Percentiles rank a stretch among this genome's conserved stretches.
Evolutionary conservation across 345 rosid species (phyloP).

Genomic region (Citrus trifoliata): DNA sequence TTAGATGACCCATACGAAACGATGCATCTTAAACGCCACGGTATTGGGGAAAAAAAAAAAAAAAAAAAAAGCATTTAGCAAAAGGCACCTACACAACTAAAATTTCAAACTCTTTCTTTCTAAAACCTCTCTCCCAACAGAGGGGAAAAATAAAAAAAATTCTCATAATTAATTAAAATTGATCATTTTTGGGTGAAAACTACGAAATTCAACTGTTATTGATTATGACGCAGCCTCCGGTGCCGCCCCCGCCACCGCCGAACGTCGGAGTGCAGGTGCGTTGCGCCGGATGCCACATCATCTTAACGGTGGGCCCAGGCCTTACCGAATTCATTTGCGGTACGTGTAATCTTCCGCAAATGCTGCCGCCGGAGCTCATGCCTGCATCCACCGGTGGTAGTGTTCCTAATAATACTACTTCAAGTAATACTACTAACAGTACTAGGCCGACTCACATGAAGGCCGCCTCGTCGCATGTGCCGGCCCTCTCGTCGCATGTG

Average conservation of each 20-base stretch:
- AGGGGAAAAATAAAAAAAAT: neutral
- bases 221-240: conserved; percentile 75
- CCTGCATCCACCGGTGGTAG: conserved; percentile 19
- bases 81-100: neutral
- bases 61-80: neutral
- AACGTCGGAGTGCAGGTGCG: conserved; percentile 78
- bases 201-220: neutral
- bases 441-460: neutral
- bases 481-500: conserved; percentile 59
- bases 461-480: conserved; percentile 36
- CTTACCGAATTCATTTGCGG: conserved; percentile 79
- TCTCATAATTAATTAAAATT: neutral
- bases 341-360: conserved; percentile 85
- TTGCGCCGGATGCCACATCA: conserved; percentile 90
- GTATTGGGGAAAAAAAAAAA: neutral
- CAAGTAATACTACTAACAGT: neutral
- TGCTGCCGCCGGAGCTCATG: conserved; percentile 94
- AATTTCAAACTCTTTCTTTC: neutral
- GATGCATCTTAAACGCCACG: conserved; percentile 5
- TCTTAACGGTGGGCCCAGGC: conserved; percentile 68
- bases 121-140: neutral
- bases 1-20: neutral
- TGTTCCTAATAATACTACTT: neutral
- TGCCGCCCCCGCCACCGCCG: conserved; percentile 48
- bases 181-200: neutral